Conservation (phyloP, 306 rosid species). For the Parietaria judaica region DNA sequence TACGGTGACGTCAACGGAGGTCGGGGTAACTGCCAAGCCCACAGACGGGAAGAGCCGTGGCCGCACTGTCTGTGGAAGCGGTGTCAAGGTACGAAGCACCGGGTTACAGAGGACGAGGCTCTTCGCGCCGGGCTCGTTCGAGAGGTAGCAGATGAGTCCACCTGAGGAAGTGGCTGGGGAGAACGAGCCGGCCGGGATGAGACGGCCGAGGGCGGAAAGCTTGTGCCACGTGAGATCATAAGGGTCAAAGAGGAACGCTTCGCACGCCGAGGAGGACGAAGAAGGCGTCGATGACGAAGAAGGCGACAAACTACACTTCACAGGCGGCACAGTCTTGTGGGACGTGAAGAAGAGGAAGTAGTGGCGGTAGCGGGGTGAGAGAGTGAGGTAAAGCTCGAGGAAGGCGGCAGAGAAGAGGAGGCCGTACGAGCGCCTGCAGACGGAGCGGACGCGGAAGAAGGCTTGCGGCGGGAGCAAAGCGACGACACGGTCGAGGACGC, state of each 20-base stretch:
- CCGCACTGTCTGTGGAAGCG: constrained; percentile 56
- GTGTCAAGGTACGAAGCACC: constrained; percentile 60
- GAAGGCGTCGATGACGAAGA: background rate
- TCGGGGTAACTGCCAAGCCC: constrained; percentile 53
- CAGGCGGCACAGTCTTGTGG: constrained; percentile 18
- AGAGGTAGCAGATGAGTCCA: constrained; percentile 65
- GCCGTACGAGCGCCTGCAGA: constrained; percentile 80
- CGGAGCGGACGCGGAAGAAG: constrained; percentile 72
- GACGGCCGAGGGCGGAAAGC: constrained; percentile 38
- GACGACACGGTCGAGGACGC: constrained; percentile 61
- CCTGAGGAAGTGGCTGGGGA: constrained; percentile 72
- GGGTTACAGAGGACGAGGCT: constrained; percentile 72
- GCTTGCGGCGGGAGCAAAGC: constrained; percentile 87
- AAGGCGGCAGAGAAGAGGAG: constrained; percentile 62
- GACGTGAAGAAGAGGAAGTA: constrained; percentile 88
- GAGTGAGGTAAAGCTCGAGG: constrained; percentile 62
- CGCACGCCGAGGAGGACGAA: constrained; percentile 7
- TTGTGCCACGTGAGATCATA: constrained; percentile 64
- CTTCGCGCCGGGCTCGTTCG: constrained; percentile 78
- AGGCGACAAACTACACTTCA: background rate
- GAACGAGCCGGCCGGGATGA: constrained; percentile 54
- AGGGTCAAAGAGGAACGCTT: constrained; percentile 81
- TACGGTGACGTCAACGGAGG: constrained; percentile 57
- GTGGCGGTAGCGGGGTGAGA: constrained; percentile 45
- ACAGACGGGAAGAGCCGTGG: constrained; percentile 84